These are phyloP conservation scores for Capronia coronata DNA, from an alignment of 2,329 filamentous ascomycete species.

Conservation along the genomic window DNA sequence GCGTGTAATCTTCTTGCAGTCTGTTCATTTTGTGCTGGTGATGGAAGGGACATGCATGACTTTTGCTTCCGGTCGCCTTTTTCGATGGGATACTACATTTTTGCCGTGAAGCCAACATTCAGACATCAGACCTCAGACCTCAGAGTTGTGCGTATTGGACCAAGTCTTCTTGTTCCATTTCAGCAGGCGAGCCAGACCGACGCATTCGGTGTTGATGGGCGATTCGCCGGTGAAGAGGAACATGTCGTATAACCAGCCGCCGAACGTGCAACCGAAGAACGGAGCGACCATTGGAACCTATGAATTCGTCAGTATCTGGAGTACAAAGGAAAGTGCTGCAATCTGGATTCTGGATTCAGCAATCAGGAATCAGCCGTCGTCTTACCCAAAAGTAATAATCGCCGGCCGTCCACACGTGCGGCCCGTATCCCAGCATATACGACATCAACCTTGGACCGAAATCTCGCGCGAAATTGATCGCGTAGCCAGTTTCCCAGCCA, in stretches of 20 bases:
- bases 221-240: conserved; percentile 53
- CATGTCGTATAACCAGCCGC: conserved; percentile 60
- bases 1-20: too few species aligned
- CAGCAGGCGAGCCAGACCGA: not conserved
- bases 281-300: conserved; percentile 67
- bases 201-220: not conserved
- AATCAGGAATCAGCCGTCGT: not conserved
- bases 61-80: too few species aligned
- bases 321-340: not conserved
- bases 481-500: conserved; percentile 71
- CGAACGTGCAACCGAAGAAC: conserved; percentile 57
- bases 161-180: not conserved
- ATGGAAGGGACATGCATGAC: too few species aligned
- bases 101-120: too few species aligned
- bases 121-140: too few species aligned
- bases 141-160: not conserved
- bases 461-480: conserved; percentile 67
- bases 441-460: conserved; percentile 63
- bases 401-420: conserved; percentile 60
- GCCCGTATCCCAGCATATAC: conserved; percentile 62
- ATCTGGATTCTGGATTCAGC: too few species aligned
- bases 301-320: not conserved
- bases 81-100: too few species aligned
- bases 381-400: conserved; percentile 50
- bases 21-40: too few species aligned